These are phyloP conservation scores for Erythrobasidium hasegawianum DNA, from an alignment of 1,284 basidiomycete genomes.

Conservation along the genomic window DNA sequence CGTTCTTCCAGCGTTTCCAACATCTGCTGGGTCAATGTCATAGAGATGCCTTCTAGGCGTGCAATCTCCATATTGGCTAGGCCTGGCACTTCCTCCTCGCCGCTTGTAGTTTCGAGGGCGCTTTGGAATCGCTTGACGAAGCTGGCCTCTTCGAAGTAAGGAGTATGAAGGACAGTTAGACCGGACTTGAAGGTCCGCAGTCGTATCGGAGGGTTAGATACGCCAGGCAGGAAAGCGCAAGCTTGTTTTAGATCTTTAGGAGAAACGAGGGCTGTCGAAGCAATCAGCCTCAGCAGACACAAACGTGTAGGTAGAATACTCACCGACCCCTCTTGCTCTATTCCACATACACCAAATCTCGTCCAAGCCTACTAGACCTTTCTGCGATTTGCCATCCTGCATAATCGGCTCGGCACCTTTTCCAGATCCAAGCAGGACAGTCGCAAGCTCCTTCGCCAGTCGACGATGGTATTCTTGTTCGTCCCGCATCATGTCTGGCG, in stretches of 20 bases:
- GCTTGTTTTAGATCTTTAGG: slow-evolving; percentile 75
- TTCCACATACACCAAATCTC: slow-evolving; percentile 99
- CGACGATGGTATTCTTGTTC: slow-evolving; percentile 75
- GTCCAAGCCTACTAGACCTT: slow-evolving; percentile 78
- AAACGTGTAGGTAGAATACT: slow-evolving; percentile 48
- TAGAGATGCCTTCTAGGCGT: slow-evolving; percentile 62
- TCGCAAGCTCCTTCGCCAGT: slow-evolving; percentile 76
- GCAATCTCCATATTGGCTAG: slow-evolving; percentile 59
- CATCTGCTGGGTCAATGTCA: slow-evolving; percentile 70
- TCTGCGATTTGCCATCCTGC: slow-evolving; percentile 43
- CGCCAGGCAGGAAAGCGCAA: slow-evolving; percentile 62
- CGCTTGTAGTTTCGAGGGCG: neutral
- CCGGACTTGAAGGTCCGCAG: slow-evolving; percentile 67
- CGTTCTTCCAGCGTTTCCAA: slow-evolving; percentile 62
- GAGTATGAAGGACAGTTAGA: slow-evolving; percentile 77
- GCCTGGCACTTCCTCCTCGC: slow-evolving; percentile 36
- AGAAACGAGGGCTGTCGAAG: slow-evolving; percentile 85
- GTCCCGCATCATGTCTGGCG: slow-evolving; percentile 81
- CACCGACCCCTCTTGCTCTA: slow-evolving; percentile 85
- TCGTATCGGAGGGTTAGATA: slow-evolving; percentile 67
- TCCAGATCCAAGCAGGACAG: slow-evolving; percentile 61
- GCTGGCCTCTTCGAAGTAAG: slow-evolving; percentile 54
- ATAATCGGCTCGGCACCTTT: slow-evolving; percentile 39
- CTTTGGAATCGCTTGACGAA: slow-evolving; percentile 45
- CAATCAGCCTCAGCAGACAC: too few relatives aligned